A percentile compares a stretch with the other conserved stretches of the same genome.
Conservation (phyloP, 176 grass and related monocot species). For the Raddia guianensis region DNA sequence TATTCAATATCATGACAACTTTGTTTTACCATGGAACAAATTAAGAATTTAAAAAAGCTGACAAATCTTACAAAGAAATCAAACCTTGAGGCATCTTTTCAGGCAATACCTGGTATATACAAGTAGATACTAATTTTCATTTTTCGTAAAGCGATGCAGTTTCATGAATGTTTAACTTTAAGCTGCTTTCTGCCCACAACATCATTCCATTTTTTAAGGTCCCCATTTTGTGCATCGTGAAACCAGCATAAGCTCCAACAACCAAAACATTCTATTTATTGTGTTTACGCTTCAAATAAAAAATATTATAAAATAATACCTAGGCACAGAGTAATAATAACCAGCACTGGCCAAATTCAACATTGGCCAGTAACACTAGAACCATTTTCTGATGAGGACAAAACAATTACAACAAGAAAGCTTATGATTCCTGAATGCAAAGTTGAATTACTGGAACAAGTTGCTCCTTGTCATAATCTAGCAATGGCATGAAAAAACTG, state of each 20-base stretch:
- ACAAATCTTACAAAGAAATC: neutral
- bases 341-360: neutral
- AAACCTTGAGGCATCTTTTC: slow-evolving; percentile 13
- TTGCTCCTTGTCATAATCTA: neutral
- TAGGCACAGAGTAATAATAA: neutral
- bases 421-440: neutral
- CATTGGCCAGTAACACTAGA: neutral
- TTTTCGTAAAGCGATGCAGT: neutral
- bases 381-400: neutral
- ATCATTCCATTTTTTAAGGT: neutral
- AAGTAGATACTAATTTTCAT: neutral
- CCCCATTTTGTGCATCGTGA: neutral
- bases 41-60: neutral
- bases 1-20: neutral
- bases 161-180: neutral
- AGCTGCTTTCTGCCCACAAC: neutral
- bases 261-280: neutral
- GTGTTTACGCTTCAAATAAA: neutral
- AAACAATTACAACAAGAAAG: neutral
- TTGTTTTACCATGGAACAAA: neutral
- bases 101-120: neutral
- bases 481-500: neutral
- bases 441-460: neutral
- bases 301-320: neutral
- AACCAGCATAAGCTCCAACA: neutral